phyloP scores from a whole-genome alignment of 495 filamentous ascomycete species.

The Aspergillus cavernicola region DNA sequence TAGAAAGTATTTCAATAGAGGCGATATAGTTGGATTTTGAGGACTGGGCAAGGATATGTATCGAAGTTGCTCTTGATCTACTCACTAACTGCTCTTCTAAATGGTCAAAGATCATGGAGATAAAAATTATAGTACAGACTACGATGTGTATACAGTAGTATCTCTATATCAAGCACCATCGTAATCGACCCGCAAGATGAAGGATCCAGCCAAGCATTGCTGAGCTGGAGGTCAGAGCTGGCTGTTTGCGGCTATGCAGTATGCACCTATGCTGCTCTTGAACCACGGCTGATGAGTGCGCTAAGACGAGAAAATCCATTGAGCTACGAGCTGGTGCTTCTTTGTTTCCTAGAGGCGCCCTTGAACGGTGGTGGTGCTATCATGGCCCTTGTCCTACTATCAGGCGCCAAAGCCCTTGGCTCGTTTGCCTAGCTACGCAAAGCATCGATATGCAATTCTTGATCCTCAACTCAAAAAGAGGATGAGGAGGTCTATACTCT shows the following conservation, averaged over 20 bases:
- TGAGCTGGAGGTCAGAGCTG: neutral
- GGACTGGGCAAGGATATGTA: too few relatives aligned
- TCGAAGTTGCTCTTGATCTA: too few relatives aligned
- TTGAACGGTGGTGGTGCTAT: neutral
- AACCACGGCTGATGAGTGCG: neutral
- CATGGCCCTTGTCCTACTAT: neutral
- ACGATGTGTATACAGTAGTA: too few relatives aligned
- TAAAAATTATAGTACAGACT: too few relatives aligned
- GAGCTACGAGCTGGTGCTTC: neutral
- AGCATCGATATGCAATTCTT: too few relatives aligned
- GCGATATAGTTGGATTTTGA: too few relatives aligned
- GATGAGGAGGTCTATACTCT: too few relatives aligned
- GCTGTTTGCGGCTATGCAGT: neutral
- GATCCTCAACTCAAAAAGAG: neutral
- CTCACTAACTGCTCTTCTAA: too few relatives aligned
- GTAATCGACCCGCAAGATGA: too few relatives aligned
- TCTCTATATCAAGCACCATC: too few relatives aligned
- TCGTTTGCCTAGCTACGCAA: neutral
- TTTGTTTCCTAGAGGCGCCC: neutral
- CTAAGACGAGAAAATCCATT: neutral
- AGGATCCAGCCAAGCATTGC: slow-evolving; percentile 1
- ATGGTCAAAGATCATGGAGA: too few relatives aligned
- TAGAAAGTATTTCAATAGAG: too few relatives aligned
- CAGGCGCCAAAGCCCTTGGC: neutral
- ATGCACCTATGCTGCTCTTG: neutral